Evolutionary conservation across 2,329 filamentous ascomycete species (phyloP), one percentile per base, ranked within the genome.

Genomic region (Calonectria hawksworthii): DNA sequence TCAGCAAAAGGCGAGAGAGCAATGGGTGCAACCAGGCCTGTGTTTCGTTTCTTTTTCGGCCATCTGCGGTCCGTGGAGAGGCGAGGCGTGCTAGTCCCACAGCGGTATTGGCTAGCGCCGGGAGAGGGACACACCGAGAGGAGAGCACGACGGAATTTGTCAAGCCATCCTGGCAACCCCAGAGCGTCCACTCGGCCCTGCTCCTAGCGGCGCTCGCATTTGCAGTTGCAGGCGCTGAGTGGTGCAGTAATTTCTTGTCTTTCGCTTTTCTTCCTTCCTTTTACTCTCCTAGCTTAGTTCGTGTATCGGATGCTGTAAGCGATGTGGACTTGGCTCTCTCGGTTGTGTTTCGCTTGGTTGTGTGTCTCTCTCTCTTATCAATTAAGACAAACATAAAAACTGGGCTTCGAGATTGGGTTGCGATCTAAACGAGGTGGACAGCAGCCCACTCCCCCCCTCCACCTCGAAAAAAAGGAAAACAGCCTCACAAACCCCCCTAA

Each of bases 11-110:
- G 18, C 41, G 18, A 44, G 18, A 21, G 8, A 44, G 41, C 18
- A 44, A 10, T 21, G 41, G 41, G 41, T 44, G 41, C 41, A 38
- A 28, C 18, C 21, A n/a, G 11, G 32, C 54, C 30, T 56, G 56
- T 63, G 56, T 63, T 63, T 63, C 56, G 34, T 41, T 41, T 59
- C 32, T 26, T 59, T 59, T 41, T 41, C 23, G 34, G 26, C 56
- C 56, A 41, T 63, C 56, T 63, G 36, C 36, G 56, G 56, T 41
- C 56, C 56, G 36, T 63, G 56, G 56, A 23, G 56, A 63, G 26
- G 56, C 56, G 56, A 63, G 56, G 56, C 56, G 56, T 63, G 56
- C 56, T 63, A 63, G 56, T n/a, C 38, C 56, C 34, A 63, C 21
- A 18, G 34, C 23, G 56, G 23, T 28, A 38, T 36, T 61, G 36